Evolutionary conservation across 164 flowering plant species (phyloP).

Genomic region (Tetracentron sinense): DNA sequence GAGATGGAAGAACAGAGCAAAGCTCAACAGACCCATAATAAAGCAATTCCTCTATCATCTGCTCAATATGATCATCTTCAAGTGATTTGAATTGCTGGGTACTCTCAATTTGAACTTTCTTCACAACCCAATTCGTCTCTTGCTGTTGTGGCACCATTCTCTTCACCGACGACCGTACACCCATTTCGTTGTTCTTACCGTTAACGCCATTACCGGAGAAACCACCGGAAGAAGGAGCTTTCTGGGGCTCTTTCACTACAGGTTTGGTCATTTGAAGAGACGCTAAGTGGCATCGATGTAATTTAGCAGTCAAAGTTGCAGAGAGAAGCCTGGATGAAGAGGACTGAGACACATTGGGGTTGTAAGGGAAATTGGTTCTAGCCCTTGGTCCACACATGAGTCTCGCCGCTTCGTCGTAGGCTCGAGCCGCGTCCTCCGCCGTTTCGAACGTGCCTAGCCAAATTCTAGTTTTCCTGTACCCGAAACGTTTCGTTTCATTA

Average conservation of each 20-base stretch:
- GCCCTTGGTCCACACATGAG: constrained; percentile 92
- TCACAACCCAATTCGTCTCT: constrained; percentile 36
- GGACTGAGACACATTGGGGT: constrained; percentile 50
- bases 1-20: constrained; percentile 23
- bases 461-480: constrained; percentile 72
- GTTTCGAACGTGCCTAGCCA: constrained; percentile 92
- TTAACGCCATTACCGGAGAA: constrained; percentile 13
- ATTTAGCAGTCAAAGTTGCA: constrained; percentile 67
- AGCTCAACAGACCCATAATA: constrained; percentile 55
- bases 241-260: constrained; percentile 19
- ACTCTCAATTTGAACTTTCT: constrained; percentile 30
- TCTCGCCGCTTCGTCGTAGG: constrained; percentile 87
- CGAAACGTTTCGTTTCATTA: constrained; percentile 7
- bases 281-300: constrained; percentile 76
- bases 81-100: constrained; percentile 39
- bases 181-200: constrained; percentile 7
- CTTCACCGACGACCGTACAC: constrained; percentile 13
- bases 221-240: constrained; percentile 12
- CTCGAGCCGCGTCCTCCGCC: constrained; percentile 89
- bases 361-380: constrained; percentile 74
- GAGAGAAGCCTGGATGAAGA: constrained; percentile 67
- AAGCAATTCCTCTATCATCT: constrained; percentile 71
- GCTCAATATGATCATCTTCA: constrained; percentile 67
- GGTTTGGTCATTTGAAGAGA: constrained; percentile 59
- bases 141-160: constrained; percentile 17